Evolutionary conservation across 352 stramenopile genomes (phyloP).

Genomic region (Thraustochytrium sp.): DNA sequence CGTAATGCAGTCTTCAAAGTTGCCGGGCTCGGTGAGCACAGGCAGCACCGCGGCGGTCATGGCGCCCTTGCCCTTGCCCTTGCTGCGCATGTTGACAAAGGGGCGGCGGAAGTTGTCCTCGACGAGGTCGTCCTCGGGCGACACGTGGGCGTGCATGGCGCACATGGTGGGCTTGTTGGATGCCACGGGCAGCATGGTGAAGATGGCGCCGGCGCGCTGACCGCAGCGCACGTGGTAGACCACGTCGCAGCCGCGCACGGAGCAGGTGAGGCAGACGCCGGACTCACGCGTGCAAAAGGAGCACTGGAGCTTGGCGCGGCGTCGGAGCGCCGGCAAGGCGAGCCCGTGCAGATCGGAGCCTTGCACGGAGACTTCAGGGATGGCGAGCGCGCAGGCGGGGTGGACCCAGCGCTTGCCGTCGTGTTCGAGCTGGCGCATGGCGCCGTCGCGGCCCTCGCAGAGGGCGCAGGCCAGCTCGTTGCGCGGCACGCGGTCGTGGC

Average conservation of each 20-base stretch:
- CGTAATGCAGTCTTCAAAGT: conserved; percentile 7
- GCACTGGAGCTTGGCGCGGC: not conserved
- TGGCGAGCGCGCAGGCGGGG: not conserved
- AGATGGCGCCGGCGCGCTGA: not conserved
- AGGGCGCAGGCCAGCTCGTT: not conserved
- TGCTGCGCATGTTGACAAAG: not conserved
- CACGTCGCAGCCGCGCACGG: not conserved
- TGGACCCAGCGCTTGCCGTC: not conserved
- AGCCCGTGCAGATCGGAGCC: not conserved
- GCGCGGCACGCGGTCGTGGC: not conserved
- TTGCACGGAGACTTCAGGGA: not conserved
- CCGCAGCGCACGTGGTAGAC: not conserved
- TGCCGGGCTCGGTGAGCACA: not conserved
- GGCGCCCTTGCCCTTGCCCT: not conserved
- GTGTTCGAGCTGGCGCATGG: not conserved
- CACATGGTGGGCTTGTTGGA: conserved; percentile 13
- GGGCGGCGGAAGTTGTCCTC: not conserved
- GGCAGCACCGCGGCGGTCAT: not conserved
- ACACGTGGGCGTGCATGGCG: not conserved
- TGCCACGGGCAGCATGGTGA: not conserved
- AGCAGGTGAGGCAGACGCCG: not conserved
- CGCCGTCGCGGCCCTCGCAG: not conserved
- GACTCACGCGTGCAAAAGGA: not conserved
- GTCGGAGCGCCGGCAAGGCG: not conserved
- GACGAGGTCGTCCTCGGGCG: not conserved